Conservation (phyloP, 495 filamentous ascomycete genomes). For the Astrothelium subdiscretum region DNA sequence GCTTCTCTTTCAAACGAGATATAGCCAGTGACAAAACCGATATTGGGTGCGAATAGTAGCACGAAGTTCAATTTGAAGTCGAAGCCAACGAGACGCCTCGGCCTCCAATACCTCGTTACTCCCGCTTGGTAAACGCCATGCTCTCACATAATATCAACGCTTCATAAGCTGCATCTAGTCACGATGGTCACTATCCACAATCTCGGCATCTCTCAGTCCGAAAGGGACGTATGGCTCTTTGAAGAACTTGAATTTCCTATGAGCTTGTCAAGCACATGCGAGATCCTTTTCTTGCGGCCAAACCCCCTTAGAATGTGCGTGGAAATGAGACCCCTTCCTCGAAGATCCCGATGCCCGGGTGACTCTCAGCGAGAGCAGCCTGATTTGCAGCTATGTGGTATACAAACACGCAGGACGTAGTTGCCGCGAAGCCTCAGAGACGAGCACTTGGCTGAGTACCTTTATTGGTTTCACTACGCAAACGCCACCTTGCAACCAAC, state of each 20-base stretch:
- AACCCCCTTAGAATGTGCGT: slow-evolving; percentile 17
- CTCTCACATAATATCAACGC: no score
- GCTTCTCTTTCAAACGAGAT: no score
- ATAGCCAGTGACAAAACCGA: no score
- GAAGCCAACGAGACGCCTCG: no score
- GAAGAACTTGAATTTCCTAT: slow-evolving; percentile 31
- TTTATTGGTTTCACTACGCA: slow-evolving; percentile 5
- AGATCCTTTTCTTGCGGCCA: slow-evolving; percentile 16
- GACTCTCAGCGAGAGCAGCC: slow-evolving; percentile 1
- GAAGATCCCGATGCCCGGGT: slow-evolving; percentile 3
- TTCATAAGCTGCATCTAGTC: not conserved
- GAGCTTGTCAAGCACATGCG: slow-evolving; percentile 24
- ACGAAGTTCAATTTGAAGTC: no score
- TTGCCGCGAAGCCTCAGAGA: not conserved
- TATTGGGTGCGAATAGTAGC: no score
- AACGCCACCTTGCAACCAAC: slow-evolving; percentile 1
- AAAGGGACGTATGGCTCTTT: slow-evolving; percentile 29
- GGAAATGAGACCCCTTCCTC: slow-evolving; percentile 10
- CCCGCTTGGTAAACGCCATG: no score
- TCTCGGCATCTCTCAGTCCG: slow-evolving; percentile 26
- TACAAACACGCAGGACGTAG: not conserved
- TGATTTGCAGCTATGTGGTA: slow-evolving; percentile 3
- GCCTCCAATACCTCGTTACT: no score
- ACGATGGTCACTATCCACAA: slow-evolving; percentile 3
- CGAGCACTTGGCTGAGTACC: not conserved